Conservation (phyloP, 2,329 filamentous ascomycete species). For the Aspergillus novoparasiticus region DNA sequence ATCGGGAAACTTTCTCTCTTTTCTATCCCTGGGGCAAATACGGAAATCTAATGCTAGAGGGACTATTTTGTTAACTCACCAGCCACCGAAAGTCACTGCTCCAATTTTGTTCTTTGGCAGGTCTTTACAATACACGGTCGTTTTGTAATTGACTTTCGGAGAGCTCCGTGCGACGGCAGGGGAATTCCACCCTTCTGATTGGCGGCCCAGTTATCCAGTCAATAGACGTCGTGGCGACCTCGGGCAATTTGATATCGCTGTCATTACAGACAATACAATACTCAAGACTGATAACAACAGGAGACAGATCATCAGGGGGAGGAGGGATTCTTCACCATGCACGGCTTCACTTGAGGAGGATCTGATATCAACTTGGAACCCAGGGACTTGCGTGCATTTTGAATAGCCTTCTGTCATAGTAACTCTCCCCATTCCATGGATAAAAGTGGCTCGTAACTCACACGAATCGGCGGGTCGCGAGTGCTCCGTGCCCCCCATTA, state of each 20-base stretch:
- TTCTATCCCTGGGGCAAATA: background rate
- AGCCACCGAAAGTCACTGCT: background rate
- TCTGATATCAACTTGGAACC: background rate
- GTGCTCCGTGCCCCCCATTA: background rate
- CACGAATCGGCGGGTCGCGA: background rate
- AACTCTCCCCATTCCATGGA: background rate
- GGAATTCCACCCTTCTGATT: slow-evolving; percentile 9
- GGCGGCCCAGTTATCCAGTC: slow-evolving; percentile 9
- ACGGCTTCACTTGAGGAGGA: background rate
- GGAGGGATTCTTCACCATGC: background rate
- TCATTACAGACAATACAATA: slow-evolving; percentile 5
- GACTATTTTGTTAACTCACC: background rate
- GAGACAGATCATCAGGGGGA: background rate
- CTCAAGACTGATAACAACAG: background rate
- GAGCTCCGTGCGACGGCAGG: slow-evolving; percentile 16
- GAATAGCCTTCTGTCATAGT: background rate
- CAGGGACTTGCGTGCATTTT: background rate
- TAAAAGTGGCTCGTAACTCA: background rate
- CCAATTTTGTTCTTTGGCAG: background rate
- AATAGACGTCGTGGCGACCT: slow-evolving; percentile 9
- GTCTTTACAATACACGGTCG: slow-evolving; percentile 12
- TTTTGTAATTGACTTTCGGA: slow-evolving; percentile 15
- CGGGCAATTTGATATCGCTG: background rate
- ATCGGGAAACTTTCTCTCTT: background rate
- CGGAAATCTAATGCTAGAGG: background rate